Conservation (phyloP, 2,329 filamentous ascomycete species). For the Pyrenochaeta sp. region DNA sequence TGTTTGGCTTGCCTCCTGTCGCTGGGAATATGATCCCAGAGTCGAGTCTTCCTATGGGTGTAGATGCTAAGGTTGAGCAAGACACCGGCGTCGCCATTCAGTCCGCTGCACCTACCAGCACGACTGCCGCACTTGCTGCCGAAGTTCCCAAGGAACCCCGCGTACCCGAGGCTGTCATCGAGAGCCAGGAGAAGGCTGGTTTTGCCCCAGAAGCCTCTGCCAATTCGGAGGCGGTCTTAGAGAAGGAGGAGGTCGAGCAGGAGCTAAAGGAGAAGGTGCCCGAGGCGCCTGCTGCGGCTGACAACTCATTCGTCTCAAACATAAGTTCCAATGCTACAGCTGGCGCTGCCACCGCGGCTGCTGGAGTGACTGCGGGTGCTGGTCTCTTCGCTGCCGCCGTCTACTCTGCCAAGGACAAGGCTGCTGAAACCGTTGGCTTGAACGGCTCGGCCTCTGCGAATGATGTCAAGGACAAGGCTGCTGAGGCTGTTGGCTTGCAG, state of each 20-base stretch:
- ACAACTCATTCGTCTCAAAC: constrained; percentile 43
- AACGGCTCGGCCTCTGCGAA: constrained; percentile 49
- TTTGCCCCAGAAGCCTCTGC: constrained; percentile 73
- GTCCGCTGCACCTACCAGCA: constrained; percentile 54
- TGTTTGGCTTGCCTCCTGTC: constrained; percentile 59
- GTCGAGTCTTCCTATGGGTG: constrained; percentile 77
- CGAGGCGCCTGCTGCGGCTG: constrained; percentile 48
- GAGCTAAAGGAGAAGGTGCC: constrained; percentile 75
- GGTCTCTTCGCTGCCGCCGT: constrained; percentile 48
- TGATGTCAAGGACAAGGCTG: constrained; percentile 46
- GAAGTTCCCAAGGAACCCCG: constrained; percentile 56
- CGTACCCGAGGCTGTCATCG: constrained; percentile 70
- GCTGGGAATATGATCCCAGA: constrained; percentile 78
- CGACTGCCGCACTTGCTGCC: constrained; percentile 57
- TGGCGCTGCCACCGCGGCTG: constrained; percentile 38
- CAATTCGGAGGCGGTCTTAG: constrained; percentile 69
- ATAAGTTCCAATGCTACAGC: constrained; percentile 20
- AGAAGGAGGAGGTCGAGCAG: constrained; percentile 75
- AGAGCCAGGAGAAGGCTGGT: constrained; percentile 74
- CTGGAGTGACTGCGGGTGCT: constrained; percentile 52
- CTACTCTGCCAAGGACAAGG: constrained; percentile 45
- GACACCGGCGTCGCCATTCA: constrained; percentile 53
- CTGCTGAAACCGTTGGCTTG: constrained; percentile 51
- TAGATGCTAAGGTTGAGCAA: constrained; percentile 49
- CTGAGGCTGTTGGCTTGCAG: constrained; percentile 50